phyloP scores from a whole-genome alignment of 1,284 basidiomycete species.

The Fomitopsis betulina region DNA sequence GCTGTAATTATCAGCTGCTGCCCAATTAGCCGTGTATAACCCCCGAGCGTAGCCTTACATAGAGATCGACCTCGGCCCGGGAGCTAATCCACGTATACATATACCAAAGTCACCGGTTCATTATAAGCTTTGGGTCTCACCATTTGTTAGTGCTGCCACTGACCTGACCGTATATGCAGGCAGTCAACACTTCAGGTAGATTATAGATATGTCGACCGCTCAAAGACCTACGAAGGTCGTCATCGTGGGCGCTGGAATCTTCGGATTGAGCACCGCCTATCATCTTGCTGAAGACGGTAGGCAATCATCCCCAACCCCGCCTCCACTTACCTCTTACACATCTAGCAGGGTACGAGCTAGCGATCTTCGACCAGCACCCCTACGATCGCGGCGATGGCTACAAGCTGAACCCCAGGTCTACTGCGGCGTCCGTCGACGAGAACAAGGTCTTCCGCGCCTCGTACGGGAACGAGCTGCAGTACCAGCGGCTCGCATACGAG shows the following conservation, averaged over 20 bases:
- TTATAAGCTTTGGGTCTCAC: too few relatives aligned
- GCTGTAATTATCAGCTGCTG: too few relatives aligned
- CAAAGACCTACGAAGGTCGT: conserved; percentile 4
- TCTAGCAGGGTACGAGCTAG: background rate
- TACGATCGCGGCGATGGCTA: conserved; percentile 8
- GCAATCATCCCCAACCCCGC: background rate
- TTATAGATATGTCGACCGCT: background rate
- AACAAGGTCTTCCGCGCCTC: conserved; percentile 11
- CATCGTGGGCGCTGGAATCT: conserved; percentile 10
- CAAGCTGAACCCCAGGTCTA: conserved; percentile 7
- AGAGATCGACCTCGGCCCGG: too few relatives aligned
- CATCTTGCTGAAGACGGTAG: conserved; percentile 9
- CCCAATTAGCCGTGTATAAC: too few relatives aligned
- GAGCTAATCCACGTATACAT: too few relatives aligned
- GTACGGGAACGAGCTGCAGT: conserved; percentile 9
- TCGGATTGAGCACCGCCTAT: conserved; percentile 8
- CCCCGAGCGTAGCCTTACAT: too few relatives aligned
- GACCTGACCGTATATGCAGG: too few relatives aligned
- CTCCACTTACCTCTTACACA: too few relatives aligned
- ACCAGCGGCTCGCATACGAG: conserved; percentile 10
- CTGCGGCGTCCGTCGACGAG: conserved; percentile 10
- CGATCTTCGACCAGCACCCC: conserved; percentile 10
- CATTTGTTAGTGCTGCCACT: too few relatives aligned
- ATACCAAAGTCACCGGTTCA: too few relatives aligned
- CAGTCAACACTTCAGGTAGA: background rate